A percentile compares a stretch with the other conserved stretches of the same genome.
phyloP scores from a whole-genome alignment of 2,329 filamentous ascomycete species.

The Fusarium sp. region DNA sequence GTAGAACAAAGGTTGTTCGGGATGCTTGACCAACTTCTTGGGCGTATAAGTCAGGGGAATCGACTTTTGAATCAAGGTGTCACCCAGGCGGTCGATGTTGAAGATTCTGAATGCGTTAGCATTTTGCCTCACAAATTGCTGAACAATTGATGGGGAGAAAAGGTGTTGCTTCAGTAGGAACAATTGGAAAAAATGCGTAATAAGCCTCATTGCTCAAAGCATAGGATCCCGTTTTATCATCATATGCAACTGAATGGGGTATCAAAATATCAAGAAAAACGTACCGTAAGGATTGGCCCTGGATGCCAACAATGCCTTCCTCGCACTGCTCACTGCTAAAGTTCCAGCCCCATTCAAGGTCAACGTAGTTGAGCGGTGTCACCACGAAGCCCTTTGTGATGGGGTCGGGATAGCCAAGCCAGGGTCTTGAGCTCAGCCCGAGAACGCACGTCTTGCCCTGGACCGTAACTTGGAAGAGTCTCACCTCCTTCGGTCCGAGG shows the following conservation, averaged over 20 bases:
- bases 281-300: slow-evolving; percentile 88
- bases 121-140: slow-evolving; percentile 8
- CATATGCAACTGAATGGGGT: slow-evolving; percentile 65
- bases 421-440: slow-evolving; percentile 92
- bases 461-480: slow-evolving; percentile 90
- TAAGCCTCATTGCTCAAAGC: slow-evolving; percentile 67
- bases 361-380: slow-evolving; percentile 88
- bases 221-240: slow-evolving; percentile 70
- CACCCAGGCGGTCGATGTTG: slow-evolving; percentile 85
- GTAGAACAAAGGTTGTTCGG: slow-evolving; percentile 90
- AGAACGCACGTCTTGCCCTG: slow-evolving; percentile 87
- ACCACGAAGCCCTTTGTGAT: slow-evolving; percentile 90
- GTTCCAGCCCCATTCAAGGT: slow-evolving; percentile 94
- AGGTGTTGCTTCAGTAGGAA: slow-evolving; percentile 83
- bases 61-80: slow-evolving; percentile 87
- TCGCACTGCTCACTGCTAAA: slow-evolving; percentile 95
- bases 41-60: slow-evolving; percentile 92
- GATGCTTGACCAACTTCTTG: slow-evolving; percentile 86
- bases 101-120: slow-evolving; percentile 77
- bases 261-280: slow-evolving; percentile 50
- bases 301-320: slow-evolving; percentile 94
- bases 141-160: slow-evolving; percentile 24
- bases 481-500: slow-evolving; percentile 89
- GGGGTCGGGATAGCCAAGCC: slow-evolving; percentile 92
- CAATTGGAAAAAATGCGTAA: slow-evolving; percentile 81